Percentiles rank a stretch among this genome's conserved stretches.
Conservation (phyloP, 2,329 filamentous ascomycete species). For the Botrytis squamosa region DNA sequence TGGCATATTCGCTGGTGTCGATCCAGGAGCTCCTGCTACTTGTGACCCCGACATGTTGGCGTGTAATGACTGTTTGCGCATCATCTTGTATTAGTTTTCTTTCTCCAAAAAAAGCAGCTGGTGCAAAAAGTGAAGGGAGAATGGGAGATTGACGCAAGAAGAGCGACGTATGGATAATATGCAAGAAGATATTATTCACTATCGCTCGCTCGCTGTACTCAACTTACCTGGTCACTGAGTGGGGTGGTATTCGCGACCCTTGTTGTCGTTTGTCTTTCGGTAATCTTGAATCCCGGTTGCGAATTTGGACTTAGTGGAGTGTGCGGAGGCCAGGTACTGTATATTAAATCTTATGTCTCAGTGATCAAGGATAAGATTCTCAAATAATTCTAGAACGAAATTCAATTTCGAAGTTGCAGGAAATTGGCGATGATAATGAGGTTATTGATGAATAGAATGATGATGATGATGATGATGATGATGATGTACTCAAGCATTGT, state of each 20-base stretch:
- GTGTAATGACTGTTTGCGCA: conserved; percentile 29
- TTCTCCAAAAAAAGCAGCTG: background rate
- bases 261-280: conserved; percentile 9
- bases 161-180: background rate
- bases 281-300: conserved; percentile 8
- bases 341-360: background rate
- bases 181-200: background rate
- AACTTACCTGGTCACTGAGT: conserved; percentile 4
- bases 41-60: conserved; percentile 32
- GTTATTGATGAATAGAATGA: background rate
- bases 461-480: background rate
- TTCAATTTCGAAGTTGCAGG: background rate
- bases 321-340: too few species aligned
- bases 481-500: background rate
- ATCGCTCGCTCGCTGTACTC: background rate
- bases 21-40: conserved; percentile 31
- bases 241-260: background rate
- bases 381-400: background rate
- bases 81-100: conserved; percentile 25
- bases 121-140: background rate
- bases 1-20: conserved; percentile 33
- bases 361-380: background rate
- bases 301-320: background rate
- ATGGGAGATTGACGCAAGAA: background rate
- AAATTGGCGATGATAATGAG: background rate